Evolutionary conservation across 345 rosid genomes (phyloP).

Genomic region (Brassica nigra): DNA sequence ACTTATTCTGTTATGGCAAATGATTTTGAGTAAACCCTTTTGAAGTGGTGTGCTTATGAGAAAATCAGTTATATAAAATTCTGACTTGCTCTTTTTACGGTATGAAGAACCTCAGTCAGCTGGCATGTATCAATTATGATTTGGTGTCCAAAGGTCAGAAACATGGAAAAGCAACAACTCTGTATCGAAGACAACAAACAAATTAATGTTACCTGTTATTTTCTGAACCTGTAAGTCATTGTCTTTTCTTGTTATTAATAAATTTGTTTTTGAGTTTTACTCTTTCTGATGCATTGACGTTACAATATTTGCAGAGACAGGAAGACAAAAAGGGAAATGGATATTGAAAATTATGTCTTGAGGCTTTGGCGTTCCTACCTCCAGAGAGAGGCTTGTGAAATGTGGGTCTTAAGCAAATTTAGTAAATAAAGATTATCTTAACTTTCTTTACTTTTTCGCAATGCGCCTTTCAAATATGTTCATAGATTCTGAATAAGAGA

Average conservation of each 20-base stretch:
- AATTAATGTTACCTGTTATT: neutral
- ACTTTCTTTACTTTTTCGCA: neutral
- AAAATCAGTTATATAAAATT: neutral
- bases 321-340: neutral
- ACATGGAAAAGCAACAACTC: conserved; percentile 52
- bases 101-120: conserved; percentile 76
- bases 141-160: conserved; percentile 79
- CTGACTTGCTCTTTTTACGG: conserved; percentile 31
- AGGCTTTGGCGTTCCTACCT: conserved; percentile 25
- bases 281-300: conserved; percentile 9
- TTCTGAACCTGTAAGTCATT: conserved; percentile 65
- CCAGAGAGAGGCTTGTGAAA: conserved; percentile 4
- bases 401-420: neutral
- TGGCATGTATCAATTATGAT: conserved; percentile 84
- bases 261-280: neutral
- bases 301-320: conserved; percentile 4
- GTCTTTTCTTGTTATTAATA: neutral
- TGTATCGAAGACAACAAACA: conserved; percentile 40
- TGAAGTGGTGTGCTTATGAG: neutral
- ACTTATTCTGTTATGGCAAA: neutral
- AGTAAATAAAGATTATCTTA: neutral
- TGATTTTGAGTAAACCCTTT: neutral
- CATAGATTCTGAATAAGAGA: neutral
- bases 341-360: neutral
- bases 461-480: neutral